These are phyloP conservation scores for Parathielavia hyrcaniae DNA, from an alignment of 495 filamentous ascomycete species.

Conservation along the genomic window DNA sequence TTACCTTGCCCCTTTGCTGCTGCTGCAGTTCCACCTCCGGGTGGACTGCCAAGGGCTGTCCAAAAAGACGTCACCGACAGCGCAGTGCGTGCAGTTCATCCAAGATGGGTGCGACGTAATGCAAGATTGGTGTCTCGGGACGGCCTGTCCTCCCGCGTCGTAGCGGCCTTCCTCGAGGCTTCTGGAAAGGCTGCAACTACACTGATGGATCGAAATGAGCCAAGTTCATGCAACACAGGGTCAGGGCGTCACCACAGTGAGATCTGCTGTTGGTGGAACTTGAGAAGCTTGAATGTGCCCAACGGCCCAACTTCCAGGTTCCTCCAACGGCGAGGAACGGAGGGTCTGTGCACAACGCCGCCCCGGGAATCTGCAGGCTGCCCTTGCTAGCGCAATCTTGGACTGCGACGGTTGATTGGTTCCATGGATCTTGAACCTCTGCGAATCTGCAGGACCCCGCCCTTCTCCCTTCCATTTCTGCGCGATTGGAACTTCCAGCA, in stretches of 20 bases:
- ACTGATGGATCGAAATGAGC: conserved; percentile 19
- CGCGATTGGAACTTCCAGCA: neutral
- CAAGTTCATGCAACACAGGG: conserved; percentile 26
- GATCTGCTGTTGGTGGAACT: conserved; percentile 1
- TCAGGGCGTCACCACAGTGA: neutral
- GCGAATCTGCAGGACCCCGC: neutral
- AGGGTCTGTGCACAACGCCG: conserved; percentile 11
- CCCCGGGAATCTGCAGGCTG: conserved; percentile 9
- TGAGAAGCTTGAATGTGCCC: neutral
- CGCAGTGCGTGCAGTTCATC: no score
- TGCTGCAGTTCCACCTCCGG: no score
- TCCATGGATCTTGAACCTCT: neutral
- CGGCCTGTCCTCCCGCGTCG: no score
- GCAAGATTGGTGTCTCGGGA: no score
- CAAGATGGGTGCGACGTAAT: no score
- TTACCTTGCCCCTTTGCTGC: no score
- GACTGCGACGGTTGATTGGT: neutral
- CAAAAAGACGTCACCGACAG: no score
- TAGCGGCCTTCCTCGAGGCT: neutral
- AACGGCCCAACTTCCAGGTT: neutral
- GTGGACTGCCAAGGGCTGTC: no score
- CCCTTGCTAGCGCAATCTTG: conserved; percentile 10
- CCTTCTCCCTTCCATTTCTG: neutral
- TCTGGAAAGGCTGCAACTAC: conserved; percentile 12
- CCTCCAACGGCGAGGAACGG: conserved; percentile 3